These are phyloP conservation scores for Brassica incana DNA, from an alignment of 345 rosid genomes.

Conservation along the genomic window DNA sequence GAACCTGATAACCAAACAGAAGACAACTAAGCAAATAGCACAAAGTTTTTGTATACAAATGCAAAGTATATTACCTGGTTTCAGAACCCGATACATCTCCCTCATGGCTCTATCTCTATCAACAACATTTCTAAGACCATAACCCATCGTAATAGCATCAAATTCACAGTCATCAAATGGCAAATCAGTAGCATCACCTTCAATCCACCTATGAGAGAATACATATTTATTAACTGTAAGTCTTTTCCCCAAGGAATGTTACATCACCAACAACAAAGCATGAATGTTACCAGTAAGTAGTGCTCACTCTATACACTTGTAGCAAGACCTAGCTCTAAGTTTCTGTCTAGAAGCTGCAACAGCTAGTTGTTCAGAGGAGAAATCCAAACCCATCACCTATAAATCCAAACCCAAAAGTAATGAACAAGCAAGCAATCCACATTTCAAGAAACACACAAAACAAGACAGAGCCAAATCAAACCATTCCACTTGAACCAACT, in stretches of 20 bases:
- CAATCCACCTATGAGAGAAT: slow-evolving; percentile 56
- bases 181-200: slow-evolving; percentile 78
- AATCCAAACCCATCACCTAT: slow-evolving; percentile 84
- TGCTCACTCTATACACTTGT: slow-evolving; percentile 89
- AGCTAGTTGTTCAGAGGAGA: slow-evolving; percentile 68
- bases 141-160: slow-evolving; percentile 87
- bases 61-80: slow-evolving; percentile 52
- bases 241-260: not conserved
- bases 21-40: not conserved
- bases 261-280: slow-evolving; percentile 26
- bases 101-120: slow-evolving; percentile 60
- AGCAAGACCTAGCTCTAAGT: slow-evolving; percentile 50
- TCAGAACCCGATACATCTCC: slow-evolving; percentile 72
- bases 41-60: not conserved
- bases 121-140: slow-evolving; percentile 75
- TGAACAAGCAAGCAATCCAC: not conserved
- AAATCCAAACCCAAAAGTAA: not conserved
- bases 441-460: not conserved
- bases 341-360: slow-evolving; percentile 66
- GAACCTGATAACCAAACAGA: slow-evolving; percentile 51
- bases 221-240: not conserved
- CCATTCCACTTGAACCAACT: slow-evolving; percentile 71
- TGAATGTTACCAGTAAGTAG: slow-evolving; percentile 45
- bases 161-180: slow-evolving; percentile 67
- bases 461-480: slow-evolving; percentile 15